These are phyloP conservation scores for Pleurotus tuoliensis DNA, from an alignment of 768 basidiomycete genomes.

Conservation along the genomic window DNA sequence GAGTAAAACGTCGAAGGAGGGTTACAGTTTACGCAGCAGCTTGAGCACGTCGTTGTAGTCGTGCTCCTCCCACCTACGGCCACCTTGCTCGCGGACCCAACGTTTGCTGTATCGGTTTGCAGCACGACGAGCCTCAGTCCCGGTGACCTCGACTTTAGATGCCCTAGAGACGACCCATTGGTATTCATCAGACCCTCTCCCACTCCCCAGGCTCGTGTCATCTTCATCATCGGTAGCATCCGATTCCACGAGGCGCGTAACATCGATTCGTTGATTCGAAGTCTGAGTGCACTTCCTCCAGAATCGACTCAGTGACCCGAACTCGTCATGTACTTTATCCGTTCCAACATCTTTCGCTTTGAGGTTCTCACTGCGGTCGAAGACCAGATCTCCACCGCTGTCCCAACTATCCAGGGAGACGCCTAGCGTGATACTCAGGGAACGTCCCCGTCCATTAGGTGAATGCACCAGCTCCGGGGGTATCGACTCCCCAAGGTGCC, in stretches of 20 bases:
- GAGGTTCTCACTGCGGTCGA: background rate
- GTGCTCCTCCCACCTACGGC: slow-evolving; percentile 30
- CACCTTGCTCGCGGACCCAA: slow-evolving; percentile 38
- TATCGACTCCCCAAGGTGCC: slow-evolving; percentile 28
- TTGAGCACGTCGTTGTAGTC: slow-evolving; percentile 30
- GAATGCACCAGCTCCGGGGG: slow-evolving; percentile 13
- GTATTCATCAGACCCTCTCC: background rate
- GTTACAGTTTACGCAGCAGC: slow-evolving; percentile 29
- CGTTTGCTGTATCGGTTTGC: slow-evolving; percentile 23
- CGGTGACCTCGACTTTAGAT: background rate
- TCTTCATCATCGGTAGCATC: slow-evolving; percentile 3
- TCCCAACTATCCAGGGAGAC: background rate
- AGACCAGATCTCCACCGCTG: background rate
- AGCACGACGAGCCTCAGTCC: background rate
- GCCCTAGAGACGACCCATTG: slow-evolving; percentile 4
- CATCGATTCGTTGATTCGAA: background rate
- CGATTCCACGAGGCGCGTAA: background rate
- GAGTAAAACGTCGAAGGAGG: slow-evolving; percentile 1
- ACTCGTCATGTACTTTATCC: background rate
- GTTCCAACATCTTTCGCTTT: background rate
- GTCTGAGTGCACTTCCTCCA: background rate
- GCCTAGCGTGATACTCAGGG: background rate
- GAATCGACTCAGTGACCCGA: background rate
- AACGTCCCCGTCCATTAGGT: background rate
- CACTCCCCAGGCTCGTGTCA: background rate